phyloP scores from a whole-genome alignment of 768 basidiomycete genomes.

The Omphalotus guepiniiformis region DNA sequence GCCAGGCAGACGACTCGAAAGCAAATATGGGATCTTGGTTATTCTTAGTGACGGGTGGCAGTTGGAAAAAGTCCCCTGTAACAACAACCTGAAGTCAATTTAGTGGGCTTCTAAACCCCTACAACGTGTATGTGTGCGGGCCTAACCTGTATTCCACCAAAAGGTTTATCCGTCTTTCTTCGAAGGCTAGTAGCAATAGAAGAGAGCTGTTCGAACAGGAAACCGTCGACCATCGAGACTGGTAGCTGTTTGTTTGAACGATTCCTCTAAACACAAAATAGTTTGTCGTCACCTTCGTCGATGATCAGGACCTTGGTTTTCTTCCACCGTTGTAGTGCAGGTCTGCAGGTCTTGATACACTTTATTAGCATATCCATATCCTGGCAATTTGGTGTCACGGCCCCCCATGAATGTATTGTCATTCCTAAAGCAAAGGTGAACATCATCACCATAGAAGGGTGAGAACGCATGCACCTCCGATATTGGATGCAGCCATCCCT shows the following conservation, averaged over 20 bases:
- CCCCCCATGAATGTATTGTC: slow-evolving; percentile 76
- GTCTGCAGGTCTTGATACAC: slow-evolving; percentile 62
- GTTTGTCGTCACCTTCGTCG: slow-evolving; percentile 42
- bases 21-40: slow-evolving; percentile 51
- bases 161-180: slow-evolving; percentile 45
- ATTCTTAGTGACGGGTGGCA: slow-evolving; percentile 68
- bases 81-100: slow-evolving; percentile 61
- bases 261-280: background rate
- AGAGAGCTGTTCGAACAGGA: slow-evolving; percentile 68
- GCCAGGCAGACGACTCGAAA: slow-evolving; percentile 69
- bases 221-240: slow-evolving; percentile 84
- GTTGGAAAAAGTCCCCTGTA: slow-evolving; percentile 83
- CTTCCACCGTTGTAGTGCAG: slow-evolving; percentile 62
- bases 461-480: slow-evolving; percentile 40
- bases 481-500: slow-evolving; percentile 66
- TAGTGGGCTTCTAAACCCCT: no score
- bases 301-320: slow-evolving; percentile 62
- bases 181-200: slow-evolving; percentile 51
- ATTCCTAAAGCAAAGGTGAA: slow-evolving; percentile 46
- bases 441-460: slow-evolving; percentile 32
- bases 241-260: slow-evolving; percentile 28
- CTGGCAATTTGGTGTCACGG: slow-evolving; percentile 61
- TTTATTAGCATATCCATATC: slow-evolving; percentile 42
- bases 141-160: slow-evolving; percentile 71
- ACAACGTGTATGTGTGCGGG: no score